Evolutionary conservation across 192 early-diverging fungal genomes (phyloP).

Genomic region (Linnemannia exigua): DNA sequence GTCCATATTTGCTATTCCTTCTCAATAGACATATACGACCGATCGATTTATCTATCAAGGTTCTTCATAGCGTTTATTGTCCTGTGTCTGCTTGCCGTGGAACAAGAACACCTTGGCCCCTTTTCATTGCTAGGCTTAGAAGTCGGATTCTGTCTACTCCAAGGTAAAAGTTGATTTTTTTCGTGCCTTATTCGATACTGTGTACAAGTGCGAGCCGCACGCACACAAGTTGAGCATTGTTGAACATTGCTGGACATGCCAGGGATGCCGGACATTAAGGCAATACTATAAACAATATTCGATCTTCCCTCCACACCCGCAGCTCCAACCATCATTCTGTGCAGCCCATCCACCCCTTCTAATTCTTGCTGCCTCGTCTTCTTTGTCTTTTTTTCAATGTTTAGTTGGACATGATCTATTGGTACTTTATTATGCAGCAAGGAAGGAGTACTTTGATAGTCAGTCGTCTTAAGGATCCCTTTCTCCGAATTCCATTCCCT

Average conservation of each 20-base stretch:
- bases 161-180: too few relatives aligned
- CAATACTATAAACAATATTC: too few relatives aligned
- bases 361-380: too few relatives aligned
- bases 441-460: constrained; percentile 22
- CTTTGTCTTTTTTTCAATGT: background rate
- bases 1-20: background rate
- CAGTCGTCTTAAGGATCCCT: background rate
- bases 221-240: background rate
- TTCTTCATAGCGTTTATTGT: constrained; percentile 39
- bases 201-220: background rate
- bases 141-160: constrained; percentile 40
- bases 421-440: constrained; percentile 42
- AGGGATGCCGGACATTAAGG: too few relatives aligned
- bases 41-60: constrained; percentile 40
- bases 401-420: constrained; percentile 40
- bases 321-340: too few relatives aligned
- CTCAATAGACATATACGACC: constrained; percentile 35
- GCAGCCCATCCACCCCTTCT: background rate
- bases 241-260: too few relatives aligned
- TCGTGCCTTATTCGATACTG: too few relatives aligned
- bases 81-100: constrained; percentile 29
- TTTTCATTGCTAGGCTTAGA: constrained; percentile 34
- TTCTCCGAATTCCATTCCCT: too few relatives aligned
- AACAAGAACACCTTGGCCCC: constrained; percentile 28
- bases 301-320: background rate